Base-by-base conservation (phyloP, 2,329 filamentous ascomycete genomes). In the Penicillium decumbens region DNA sequence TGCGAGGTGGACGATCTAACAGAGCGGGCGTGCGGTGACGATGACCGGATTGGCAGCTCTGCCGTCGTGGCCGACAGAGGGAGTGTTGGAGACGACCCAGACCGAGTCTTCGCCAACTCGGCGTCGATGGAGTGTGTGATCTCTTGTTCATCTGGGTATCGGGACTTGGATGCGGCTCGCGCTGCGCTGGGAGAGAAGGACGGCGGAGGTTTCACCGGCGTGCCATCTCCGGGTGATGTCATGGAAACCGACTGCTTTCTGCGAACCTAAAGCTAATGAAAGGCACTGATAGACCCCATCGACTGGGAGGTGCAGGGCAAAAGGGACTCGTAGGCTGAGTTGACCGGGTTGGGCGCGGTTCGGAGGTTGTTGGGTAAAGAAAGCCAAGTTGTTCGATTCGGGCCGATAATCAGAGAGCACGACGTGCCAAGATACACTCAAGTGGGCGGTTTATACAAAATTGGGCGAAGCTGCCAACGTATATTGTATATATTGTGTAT, bases 111-210 rank as follows among this genome's bases (percentile, higher is more conserved):
- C 57, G 79, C 79, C 51, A 68, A 54, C 39, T 71, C 65, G 7
- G 68, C 57, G 45, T 68, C 69, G 57, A 72, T 49, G 50, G 74
- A 70, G 50, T 71, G 65, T 45, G 78, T 71, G 40, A 81, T 76
- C 53, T 82, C 78, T 46, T 70, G 72, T 54, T 77, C 73, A 50
- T 68, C 64, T 13, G 74, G 68, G 45, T 71, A 73, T 66, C 84
- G 80, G 57, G 77, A 75, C 72, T 84, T 88, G 56, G 82, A 79
- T 50, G 83, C 69, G 49, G 71, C 68, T 65, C 79, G 74, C 50
- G 84, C 80, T 60, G 82, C 78, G 58, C 84, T 83, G 65, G 82
- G 75, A 64, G 87, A 84, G 69, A 87, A 79, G 63, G 84, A 80
- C 70, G 84, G 82, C 71, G 86, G 80, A 68, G 84, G 82, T 71